Evolutionary conservation across 225 moss, liverwort and hornwort species (phyloP).

Genomic region (Rhytidiadelphus loreus): DNA sequence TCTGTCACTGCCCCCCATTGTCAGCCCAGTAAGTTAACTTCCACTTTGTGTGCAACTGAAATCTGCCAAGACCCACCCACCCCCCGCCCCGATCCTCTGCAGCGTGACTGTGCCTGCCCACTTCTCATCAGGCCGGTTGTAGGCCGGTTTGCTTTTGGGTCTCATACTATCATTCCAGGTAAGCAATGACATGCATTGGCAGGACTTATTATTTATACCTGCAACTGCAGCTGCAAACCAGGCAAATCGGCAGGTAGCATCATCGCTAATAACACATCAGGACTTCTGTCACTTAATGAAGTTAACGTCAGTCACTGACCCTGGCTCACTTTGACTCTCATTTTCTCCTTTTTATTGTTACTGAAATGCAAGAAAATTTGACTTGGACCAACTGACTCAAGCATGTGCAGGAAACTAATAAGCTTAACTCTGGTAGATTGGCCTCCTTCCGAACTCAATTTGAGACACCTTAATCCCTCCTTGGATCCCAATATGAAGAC

Average conservation of each 20-base stretch:
- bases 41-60: background rate
- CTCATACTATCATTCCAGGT: background rate
- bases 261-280: background rate
- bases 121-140: background rate
- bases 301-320: background rate
- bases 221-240: background rate
- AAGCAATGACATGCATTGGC: background rate
- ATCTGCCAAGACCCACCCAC: background rate
- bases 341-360: background rate
- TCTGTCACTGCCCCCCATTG: background rate
- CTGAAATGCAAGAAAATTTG: background rate
- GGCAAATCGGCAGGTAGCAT: background rate
- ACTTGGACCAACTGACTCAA: background rate
- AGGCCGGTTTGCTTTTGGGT: background rate
- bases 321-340: background rate
- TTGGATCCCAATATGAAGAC: too few species aligned
- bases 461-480: background rate
- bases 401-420: background rate
- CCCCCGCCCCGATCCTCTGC: background rate
- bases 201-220: background rate
- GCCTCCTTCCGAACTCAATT: fast-evolving
- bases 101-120: background rate
- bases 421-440: fast-evolving
- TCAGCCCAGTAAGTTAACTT: background rate
- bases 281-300: too few species aligned